phyloP scores from a whole-genome alignment of 148 eudicot species.

The Oxyria digyna region DNA sequence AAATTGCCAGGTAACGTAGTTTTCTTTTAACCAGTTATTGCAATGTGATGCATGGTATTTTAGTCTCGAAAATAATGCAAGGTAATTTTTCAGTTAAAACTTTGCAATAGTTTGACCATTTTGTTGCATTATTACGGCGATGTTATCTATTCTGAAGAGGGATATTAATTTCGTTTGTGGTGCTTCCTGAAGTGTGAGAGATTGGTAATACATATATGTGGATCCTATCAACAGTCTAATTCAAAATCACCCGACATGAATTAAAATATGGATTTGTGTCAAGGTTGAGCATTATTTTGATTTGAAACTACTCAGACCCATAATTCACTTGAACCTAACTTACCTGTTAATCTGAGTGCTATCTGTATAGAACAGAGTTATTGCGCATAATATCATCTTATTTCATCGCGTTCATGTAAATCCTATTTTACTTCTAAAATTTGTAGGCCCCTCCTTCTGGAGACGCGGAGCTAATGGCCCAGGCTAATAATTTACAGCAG shows the following conservation, averaged over 20 bases:
- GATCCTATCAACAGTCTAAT: not conserved
- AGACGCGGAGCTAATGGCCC: slow-evolving; percentile 67
- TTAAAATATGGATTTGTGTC: too few relatives aligned
- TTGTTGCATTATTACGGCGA: not conserved
- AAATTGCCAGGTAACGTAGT: slow-evolving; percentile 28
- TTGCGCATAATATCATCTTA: not conserved
- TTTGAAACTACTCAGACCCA: not conserved
- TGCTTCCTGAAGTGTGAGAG: not conserved
- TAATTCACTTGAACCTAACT: not conserved
- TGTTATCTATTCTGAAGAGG: not conserved
- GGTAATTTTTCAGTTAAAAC: not conserved
- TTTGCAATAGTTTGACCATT: not conserved
- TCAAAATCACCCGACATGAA: not conserved
- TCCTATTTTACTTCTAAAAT: not conserved
- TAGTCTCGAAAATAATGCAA: not conserved
- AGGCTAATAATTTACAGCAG: slow-evolving; percentile 67
- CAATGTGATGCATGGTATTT: not conserved
- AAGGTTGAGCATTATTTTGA: too few relatives aligned
- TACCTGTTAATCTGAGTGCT: not conserved
- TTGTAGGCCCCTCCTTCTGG: slow-evolving; percentile 33
- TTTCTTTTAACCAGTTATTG: not conserved
- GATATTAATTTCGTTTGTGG: not conserved
- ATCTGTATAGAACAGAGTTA: not conserved
- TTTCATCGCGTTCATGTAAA: not conserved
- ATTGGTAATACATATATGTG: too few relatives aligned